A percentile compares a stretch with the other conserved stretches of the same genome.
These are phyloP conservation scores for Wickerhamomyces alni DNA, from an alignment of 805 yeast genomes.

Conservation along the genomic window DNA sequence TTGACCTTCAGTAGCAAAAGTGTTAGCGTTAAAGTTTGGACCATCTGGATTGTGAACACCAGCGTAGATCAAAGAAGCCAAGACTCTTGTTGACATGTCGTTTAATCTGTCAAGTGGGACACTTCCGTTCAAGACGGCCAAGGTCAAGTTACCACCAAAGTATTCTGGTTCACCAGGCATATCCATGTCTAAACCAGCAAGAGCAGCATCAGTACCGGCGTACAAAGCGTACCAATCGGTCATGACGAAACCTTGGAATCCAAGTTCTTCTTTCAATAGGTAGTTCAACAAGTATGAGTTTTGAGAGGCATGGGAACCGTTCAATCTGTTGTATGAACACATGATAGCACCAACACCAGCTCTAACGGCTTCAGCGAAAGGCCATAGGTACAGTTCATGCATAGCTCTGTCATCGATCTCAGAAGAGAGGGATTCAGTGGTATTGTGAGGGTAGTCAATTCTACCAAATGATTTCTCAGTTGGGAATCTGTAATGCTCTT, in stretches of 20 bases:
- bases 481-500: slow-evolving; percentile 47
- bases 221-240: slow-evolving; percentile 56
- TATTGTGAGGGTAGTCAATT: slow-evolving; percentile 30
- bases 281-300: slow-evolving; percentile 34
- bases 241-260: slow-evolving; percentile 45
- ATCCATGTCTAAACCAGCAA: slow-evolving; percentile 52
- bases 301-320: slow-evolving; percentile 49
- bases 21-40: slow-evolving; percentile 18
- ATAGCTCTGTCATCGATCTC: slow-evolving; percentile 50
- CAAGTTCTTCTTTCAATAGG: slow-evolving; percentile 46
- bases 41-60: slow-evolving; percentile 38
- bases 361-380: slow-evolving; percentile 50
- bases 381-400: slow-evolving; percentile 51
- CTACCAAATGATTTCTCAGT: slow-evolving; percentile 40
- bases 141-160: slow-evolving; percentile 37
- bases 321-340: slow-evolving; percentile 55
- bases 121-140: slow-evolving; percentile 34
- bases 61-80: slow-evolving; percentile 37
- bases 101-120: slow-evolving; percentile 37
- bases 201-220: slow-evolving; percentile 36
- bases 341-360: slow-evolving; percentile 44
- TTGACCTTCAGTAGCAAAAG: slow-evolving; percentile 35
- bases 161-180: slow-evolving; percentile 58
- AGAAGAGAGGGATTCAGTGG: slow-evolving; percentile 38
- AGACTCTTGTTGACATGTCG: slow-evolving; percentile 40